Base-by-base conservation (phyloP, 495 filamentous ascomycete species). In the Trypethelium eluteriae region DNA sequence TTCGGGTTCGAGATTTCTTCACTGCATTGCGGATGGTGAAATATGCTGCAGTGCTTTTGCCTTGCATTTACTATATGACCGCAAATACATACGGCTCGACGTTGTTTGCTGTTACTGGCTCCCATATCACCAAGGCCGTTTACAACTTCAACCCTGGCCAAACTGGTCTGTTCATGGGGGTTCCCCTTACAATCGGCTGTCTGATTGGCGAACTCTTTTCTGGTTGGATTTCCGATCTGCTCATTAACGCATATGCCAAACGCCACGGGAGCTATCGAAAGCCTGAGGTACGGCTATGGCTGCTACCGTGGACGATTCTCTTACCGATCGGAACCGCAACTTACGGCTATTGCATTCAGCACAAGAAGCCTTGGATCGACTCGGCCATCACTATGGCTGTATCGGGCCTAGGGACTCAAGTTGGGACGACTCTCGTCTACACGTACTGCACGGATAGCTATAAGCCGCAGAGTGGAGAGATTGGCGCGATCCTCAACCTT, bases 281-380 rank as follows among this genome's bases (percentile, higher is more conserved):
- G 56, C 75, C 76, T 9, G 75, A 78, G 57, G 75, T 70, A 3
- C 67, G 76, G 46, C 68, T 78, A 34, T 70, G 67, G 44, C 46
- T 70, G 9, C 46, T 70, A 12, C 66, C 68, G 14, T 65, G 67
- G 44, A 59, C 65, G 3, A 41, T 59, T 4, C 61, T 70, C 16
- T 39, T 70, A 4, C 61, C 65, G 0, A 50, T 68, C 2, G 68
- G 68, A 6, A 63, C 59, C 12, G 35, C 61, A 2, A 70, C 62
- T 18, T 62, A 65, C 39, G 68, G 68, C 2, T 46, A 63, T 38
- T 70, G 68, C 65, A 65, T 70, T 12, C 39, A 59, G 32, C 53
- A 59, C 53, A 59, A 59, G 53, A 68, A 32, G 53, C 66, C 41
- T 2, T 68, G 66, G 66, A 64, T 68, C 41, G 61, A 56, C 47